Conservation (phyloP, 1,139 yeast genomes). For the Debaryomyces fabryi region DNA sequence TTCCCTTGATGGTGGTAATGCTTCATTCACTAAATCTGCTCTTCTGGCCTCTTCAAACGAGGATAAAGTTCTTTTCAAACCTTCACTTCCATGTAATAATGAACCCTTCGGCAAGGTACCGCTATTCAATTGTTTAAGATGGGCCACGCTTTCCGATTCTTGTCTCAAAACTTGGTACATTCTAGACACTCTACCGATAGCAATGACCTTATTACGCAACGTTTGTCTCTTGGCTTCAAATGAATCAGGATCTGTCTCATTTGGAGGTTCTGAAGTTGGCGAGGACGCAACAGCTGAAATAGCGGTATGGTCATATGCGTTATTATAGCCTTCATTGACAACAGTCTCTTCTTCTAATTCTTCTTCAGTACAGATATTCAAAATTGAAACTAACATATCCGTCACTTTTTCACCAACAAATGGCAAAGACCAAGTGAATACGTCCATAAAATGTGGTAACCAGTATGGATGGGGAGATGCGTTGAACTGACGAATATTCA, state of each 20-base stretch:
- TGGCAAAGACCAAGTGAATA: slow-evolving; percentile 96
- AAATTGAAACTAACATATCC: slow-evolving; percentile 87
- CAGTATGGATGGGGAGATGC: slow-evolving; percentile 95
- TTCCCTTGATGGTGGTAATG: slow-evolving; percentile 80
- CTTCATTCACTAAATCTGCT: slow-evolving; percentile 85
- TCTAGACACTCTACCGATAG: slow-evolving; percentile 91
- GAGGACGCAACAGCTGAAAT: slow-evolving; percentile 7
- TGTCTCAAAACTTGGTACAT: slow-evolving; percentile 90
- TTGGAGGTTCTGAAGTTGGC: slow-evolving; percentile 2
- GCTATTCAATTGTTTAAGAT: slow-evolving; percentile 70
- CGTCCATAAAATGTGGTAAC: slow-evolving; percentile 97
- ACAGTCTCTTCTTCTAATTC: slow-evolving; percentile 79
- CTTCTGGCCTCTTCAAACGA: slow-evolving; percentile 83
- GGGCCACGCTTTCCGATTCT: slow-evolving; percentile 86
- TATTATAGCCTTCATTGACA: slow-evolving; percentile 24
- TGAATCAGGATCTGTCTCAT: slow-evolving; percentile 21
- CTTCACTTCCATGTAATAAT: slow-evolving; percentile 79
- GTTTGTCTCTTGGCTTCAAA: slow-evolving; percentile 58
- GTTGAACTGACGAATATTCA: slow-evolving; percentile 95
- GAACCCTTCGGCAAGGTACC: slow-evolving; percentile 83
- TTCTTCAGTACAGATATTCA: slow-evolving; percentile 94
- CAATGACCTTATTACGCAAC: slow-evolving; percentile 84
- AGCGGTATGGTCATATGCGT: neutral
- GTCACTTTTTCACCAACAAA: slow-evolving; percentile 97
- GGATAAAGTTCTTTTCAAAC: slow-evolving; percentile 67